Evolutionary conservation across 805 yeast species (phyloP), one percentile per base, ranked within the genome.

Genomic region (Torulaspora quercuum): DNA sequence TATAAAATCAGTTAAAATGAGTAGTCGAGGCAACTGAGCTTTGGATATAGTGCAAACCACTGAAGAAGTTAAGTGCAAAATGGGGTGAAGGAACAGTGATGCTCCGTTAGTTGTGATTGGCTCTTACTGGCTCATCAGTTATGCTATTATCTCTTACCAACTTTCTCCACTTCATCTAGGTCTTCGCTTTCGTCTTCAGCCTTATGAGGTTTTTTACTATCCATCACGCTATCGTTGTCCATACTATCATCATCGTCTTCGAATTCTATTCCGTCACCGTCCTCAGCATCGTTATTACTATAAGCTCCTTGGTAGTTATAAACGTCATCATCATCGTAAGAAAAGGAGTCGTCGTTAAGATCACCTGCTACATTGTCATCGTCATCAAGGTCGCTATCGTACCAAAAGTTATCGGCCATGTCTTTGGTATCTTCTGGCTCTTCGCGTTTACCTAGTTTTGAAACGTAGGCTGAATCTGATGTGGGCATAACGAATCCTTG

Each of bases 381-480:
- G 41, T 78, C 84, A 29, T 76, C 84, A 26, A 80, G 82, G 46
- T 76, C 76, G 34, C 61, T 55, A 49, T 82, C 92, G 57, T 81
- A 82, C 92, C 92, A 84, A 49, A 84, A 84, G 55, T 82, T 84
- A 52, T 83, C 92, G 48, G 82, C 89, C 21, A 80, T 80, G 4
- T 75, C 78, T 34, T 80, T 78, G 26, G 69, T 72, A 5, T 59
- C 67, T 20, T 44, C 53, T 28, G 67, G 72, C 10, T 53, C 59
- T 22, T 68, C 47, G 19, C 42, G 39, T 25, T 43, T 41, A 14
- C 41, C 39, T 40, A 33, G 43, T 46, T 46, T 48, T 35, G 66
- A 71, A 7, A 75, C 64, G 48, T 76, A 76, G 13, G 73, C 73
- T 12, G 52, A 39, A 35, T 78, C 82, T 12, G 76, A 70, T 25